A percentile compares a stretch with the other conserved stretches of the same genome.
Conservation (phyloP, 2,329 filamentous ascomycete genomes). For the Trichophaea hybrida region DNA sequence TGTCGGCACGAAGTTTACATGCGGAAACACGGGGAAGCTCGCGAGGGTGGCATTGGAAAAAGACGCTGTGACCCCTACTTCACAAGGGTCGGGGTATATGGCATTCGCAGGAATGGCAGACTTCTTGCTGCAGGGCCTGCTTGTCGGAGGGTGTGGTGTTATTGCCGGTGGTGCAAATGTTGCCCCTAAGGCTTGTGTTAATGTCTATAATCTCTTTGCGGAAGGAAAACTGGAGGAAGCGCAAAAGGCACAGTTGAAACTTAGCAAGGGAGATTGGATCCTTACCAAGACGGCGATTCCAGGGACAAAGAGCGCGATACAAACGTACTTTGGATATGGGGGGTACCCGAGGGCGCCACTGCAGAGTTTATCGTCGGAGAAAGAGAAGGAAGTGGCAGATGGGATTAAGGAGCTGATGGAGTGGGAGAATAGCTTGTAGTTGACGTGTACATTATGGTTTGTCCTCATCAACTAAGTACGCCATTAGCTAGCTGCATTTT, state of each 20-base stretch:
- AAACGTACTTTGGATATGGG: constrained; percentile 70
- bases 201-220: constrained; percentile 61
- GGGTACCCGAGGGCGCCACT: constrained; percentile 60
- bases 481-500: too few species aligned
- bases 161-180: constrained; percentile 78
- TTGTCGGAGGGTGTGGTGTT: constrained; percentile 66
- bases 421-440: constrained; percentile 17
- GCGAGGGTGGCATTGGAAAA: constrained; percentile 64
- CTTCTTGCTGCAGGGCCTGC: constrained; percentile 69
- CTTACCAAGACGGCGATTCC: constrained; percentile 70
- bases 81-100: constrained; percentile 55
- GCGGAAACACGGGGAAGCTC: constrained; percentile 77
- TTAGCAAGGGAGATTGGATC: constrained; percentile 68
- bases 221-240: constrained; percentile 63
- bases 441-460: neutral
- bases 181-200: constrained; percentile 66
- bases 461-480: too few species aligned
- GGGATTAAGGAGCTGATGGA: constrained; percentile 28
- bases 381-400: constrained; percentile 32
- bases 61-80: constrained; percentile 51
- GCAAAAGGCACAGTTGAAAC: constrained; percentile 57
- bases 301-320: constrained; percentile 71
- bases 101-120: constrained; percentile 79
- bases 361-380: constrained; percentile 47
- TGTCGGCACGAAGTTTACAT: constrained; percentile 81